Conservation (phyloP, 78 protist genomes). For the Dictyostelium discoideum region dicty_2.7 NC_007090.3:2167001-2167500, state of each 20-base stretch:
- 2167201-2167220: background rate
- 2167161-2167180: background rate
- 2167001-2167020: too few relatives aligned
- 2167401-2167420: background rate
- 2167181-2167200: background rate
- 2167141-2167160: background rate
- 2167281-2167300: background rate
- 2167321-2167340: background rate
- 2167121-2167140: background rate
- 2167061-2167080: background rate
- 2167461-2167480: slow-evolving; percentile 26
- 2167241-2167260: background rate
- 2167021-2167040: background rate
- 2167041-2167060: background rate
- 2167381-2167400: background rate
- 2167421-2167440: background rate
- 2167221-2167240: background rate
- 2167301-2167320: background rate
- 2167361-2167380: background rate
- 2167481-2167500: background rate
- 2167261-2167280: background rate
- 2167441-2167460: background rate
- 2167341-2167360: background rate
- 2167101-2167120: slow-evolving; percentile 15
- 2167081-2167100: background rate